phyloP scores from a whole-genome alignment of 805 yeast species.

The Hanseniaspora guilliermondii region DNA sequence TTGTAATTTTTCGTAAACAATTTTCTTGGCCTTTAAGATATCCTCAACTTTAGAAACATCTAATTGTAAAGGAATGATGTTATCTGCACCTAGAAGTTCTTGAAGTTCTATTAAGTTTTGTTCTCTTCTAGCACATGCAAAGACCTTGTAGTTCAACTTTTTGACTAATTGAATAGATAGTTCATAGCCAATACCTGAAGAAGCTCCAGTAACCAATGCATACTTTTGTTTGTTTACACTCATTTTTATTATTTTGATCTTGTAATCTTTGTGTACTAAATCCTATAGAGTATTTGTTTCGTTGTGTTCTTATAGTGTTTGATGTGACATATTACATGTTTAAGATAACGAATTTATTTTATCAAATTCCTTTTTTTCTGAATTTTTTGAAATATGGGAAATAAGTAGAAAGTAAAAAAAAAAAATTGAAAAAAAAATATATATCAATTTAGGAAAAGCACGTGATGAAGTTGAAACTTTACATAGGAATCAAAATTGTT shows the following conservation, averaged over 20 bases:
- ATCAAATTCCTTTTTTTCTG: no score
- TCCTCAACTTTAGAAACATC: constrained; percentile 48
- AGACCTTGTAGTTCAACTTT: constrained; percentile 43
- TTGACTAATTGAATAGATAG: constrained; percentile 38
- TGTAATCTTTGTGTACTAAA: no score
- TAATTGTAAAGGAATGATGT: constrained; percentile 35
- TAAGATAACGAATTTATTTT: no score
- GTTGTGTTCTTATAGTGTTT: no score
- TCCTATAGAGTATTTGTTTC: no score
- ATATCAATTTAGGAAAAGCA: no score
- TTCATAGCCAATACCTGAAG: constrained; percentile 46
- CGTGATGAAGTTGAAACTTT: no score
- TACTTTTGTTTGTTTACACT: constrained; percentile 22
- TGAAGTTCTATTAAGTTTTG: constrained; percentile 33
- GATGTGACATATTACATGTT: no score
- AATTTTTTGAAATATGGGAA: no score
- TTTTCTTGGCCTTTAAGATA: constrained; percentile 32
- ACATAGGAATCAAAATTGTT: no score
- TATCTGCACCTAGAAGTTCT: constrained; percentile 19
- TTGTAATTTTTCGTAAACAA: constrained; percentile 30
- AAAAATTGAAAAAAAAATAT: no score
- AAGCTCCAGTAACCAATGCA: constrained; percentile 49
- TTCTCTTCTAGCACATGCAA: constrained; percentile 69
- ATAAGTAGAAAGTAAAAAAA: no score
- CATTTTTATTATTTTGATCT: neutral